Base-by-base conservation (phyloP, 2,329 filamentous ascomycete genomes). In the Pseudopithomyces maydicus region DNA sequence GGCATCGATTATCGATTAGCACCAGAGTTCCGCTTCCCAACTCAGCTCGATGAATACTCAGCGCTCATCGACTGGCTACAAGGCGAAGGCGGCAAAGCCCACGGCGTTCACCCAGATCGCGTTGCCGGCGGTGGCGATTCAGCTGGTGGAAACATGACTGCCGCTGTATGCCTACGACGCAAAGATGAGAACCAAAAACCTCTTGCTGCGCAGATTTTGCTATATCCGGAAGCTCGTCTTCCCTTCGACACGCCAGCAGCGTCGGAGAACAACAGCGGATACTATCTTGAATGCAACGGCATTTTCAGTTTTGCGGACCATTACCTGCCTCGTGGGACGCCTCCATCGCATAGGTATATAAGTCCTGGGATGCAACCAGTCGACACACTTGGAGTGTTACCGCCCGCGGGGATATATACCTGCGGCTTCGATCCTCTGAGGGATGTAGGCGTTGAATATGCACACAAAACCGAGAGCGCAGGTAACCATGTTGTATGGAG, bases 101-200 rank as follows among this genome's bases (percentile, higher is more conserved):
- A 67, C 1, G 71, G 69, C 14, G 64, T 76, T 14, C 56, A 72
- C 43, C 45, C 64, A 2, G 54, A 64, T 11, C 60, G 61, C 26
- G 64, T 77, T 3, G 63, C 72, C 6, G 71, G 71, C 7, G 73
- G 71, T 20, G 75, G 73, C 23, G 72, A 76, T 52, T 69, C 63
- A 26, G 73, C 72, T 4, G 74, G 72, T n/a, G 72, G 74, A 2
- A 75, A 75, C 53, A 72, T 77, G 72, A 74, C 74, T 2, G 69
- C 72, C 3, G 72, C 69, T 10, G 33, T 76, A 2, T 57, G 59
- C 2, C 57, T 77, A 20, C 65, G 71, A 2, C 59, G 65, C 3
- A 54, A 57, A 19, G 69, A 75, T 44, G 59, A 72, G 12, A 62
- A 60, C 12, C 64, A 69, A 42, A 62, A 61, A 46, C 55, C 58